phyloP scores from a whole-genome alignment of 2,329 filamentous ascomycete genomes.

The Colletotrichum eleusines region DNA sequence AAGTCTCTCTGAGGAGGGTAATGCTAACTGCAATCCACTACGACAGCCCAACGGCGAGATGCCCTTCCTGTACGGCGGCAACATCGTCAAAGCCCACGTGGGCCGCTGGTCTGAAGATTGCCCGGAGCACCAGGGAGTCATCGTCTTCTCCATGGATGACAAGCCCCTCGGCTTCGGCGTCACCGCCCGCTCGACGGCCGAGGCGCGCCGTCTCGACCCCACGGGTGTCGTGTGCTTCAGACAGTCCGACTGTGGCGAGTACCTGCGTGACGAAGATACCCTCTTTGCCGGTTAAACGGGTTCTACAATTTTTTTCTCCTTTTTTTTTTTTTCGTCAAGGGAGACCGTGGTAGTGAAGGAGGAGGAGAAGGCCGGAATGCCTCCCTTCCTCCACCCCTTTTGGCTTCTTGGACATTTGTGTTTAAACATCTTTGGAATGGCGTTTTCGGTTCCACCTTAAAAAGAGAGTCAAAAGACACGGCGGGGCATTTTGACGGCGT shows the following conservation, averaged over 20 bases:
- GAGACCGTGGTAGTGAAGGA: background rate
- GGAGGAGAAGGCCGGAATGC: slow-evolving; percentile 1
- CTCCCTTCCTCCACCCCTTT: background rate
- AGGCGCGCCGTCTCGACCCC: slow-evolving; percentile 86
- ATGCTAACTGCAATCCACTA: background rate
- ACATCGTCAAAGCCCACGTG: slow-evolving; percentile 78
- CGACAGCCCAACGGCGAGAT: slow-evolving; percentile 85
- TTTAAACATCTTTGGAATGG: slow-evolving; percentile 27
- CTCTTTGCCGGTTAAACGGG: slow-evolving; percentile 66
- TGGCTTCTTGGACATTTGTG: slow-evolving; percentile 14
- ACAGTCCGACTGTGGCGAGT: slow-evolving; percentile 95
- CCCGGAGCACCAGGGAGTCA: slow-evolving; percentile 90
- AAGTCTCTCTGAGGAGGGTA: too few species aligned
- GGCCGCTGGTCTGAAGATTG: slow-evolving; percentile 91
- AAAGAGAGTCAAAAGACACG: slow-evolving; percentile 33
- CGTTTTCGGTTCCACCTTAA: slow-evolving; percentile 34
- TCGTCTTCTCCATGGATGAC: slow-evolving; percentile 93
- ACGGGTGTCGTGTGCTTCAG: slow-evolving; percentile 91
- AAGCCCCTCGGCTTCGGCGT: slow-evolving; percentile 94
- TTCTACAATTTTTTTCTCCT: background rate
- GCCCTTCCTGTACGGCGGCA: slow-evolving; percentile 95
- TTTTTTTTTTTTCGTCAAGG: background rate
- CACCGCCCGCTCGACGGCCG: slow-evolving; percentile 86
- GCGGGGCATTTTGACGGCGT: slow-evolving; percentile 39
- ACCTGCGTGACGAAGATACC: slow-evolving; percentile 84